These are phyloP conservation scores for Neodidymelliopsis sp. DNA, from an alignment of 2,329 filamentous ascomycete species.

Conservation along the genomic window DNA sequence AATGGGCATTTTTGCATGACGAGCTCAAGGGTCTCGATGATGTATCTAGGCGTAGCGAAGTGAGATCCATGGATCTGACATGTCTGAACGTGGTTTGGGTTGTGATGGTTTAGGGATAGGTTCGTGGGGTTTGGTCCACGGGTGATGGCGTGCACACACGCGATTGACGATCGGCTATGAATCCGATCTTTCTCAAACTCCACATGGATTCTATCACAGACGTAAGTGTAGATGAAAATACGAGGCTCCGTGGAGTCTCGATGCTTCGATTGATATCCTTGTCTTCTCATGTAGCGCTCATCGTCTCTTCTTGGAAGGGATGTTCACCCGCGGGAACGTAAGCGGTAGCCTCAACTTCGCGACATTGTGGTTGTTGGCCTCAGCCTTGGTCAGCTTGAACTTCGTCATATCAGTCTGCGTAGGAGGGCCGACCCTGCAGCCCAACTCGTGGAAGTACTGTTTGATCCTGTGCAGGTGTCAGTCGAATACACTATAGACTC, in stretches of 20 bases:
- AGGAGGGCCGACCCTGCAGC: conserved; percentile 65
- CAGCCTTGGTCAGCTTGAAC: conserved; percentile 66
- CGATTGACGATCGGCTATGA: not conserved
- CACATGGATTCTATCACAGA: not conserved
- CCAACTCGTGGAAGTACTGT: conserved; percentile 78
- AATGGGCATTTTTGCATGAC: conserved; percentile 17
- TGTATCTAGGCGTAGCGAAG: conserved; percentile 13
- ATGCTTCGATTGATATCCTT: conserved; percentile 7
- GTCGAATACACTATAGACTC: not conserved
- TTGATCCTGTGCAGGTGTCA: conserved; percentile 56
- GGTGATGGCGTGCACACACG: conserved; percentile 2
- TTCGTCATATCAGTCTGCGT: conserved; percentile 59
- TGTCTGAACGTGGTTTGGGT: conserved; percentile 9
- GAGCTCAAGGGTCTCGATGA: conserved; percentile 15
- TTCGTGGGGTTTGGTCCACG: not conserved
- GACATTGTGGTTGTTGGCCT: conserved; percentile 67
- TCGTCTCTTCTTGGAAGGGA: conserved; percentile 25
- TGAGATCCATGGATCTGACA: conserved; percentile 14
- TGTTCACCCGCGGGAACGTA: conserved; percentile 73
- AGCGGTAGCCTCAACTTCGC: conserved; percentile 80
- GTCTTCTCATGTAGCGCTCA: conserved; percentile 16
- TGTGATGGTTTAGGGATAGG: not conserved
- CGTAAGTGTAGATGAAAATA: not conserved
- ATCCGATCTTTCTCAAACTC: conserved; percentile 3
- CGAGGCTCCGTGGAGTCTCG: conserved; percentile 7